Evolutionary conservation across 352 stramenopile species (phyloP).

Genomic region (Pythium phragmiticola): DNA sequence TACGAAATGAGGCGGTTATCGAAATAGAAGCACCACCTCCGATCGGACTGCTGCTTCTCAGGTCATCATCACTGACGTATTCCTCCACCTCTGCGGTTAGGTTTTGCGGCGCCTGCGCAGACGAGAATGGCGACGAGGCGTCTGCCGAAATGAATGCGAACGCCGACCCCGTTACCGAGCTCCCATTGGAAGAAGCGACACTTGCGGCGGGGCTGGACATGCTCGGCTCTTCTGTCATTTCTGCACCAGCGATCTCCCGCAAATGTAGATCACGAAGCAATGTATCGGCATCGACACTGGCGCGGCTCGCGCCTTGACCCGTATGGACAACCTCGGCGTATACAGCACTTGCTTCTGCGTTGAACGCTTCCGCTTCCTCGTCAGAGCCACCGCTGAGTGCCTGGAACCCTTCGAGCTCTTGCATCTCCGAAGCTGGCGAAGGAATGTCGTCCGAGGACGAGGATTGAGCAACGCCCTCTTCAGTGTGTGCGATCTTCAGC

Average conservation of each 20-base stretch:
- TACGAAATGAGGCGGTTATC: neutral
- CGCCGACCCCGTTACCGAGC: slow-evolving; percentile 19
- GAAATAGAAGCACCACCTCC: neutral
- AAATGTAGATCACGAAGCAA: slow-evolving; percentile 1
- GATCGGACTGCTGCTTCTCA: neutral
- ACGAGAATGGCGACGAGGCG: slow-evolving; percentile 4
- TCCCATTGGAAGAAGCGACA: slow-evolving; percentile 16
- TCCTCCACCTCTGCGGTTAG: neutral
- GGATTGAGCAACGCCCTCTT: neutral
- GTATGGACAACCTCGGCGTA: slow-evolving; percentile 13
- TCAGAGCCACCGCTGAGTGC: slow-evolving; percentile 3
- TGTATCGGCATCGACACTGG: neutral
- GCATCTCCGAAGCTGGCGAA: neutral
- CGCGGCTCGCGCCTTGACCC: neutral
- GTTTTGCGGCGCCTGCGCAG: neutral
- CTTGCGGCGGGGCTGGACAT: slow-evolving; percentile 12
- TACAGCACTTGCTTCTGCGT: slow-evolving; percentile 5
- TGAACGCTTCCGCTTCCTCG: slow-evolving; percentile 2
- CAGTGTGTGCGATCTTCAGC: neutral
- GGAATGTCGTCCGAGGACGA: neutral
- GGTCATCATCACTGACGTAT: neutral
- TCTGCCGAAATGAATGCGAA: slow-evolving; percentile 21
- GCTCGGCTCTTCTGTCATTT: neutral
- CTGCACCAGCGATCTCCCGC: neutral
- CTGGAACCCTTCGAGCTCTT: neutral